Base-by-base conservation (phyloP, 2,329 filamentous ascomycete genomes). In the Nothopassalora personata region DNA sequence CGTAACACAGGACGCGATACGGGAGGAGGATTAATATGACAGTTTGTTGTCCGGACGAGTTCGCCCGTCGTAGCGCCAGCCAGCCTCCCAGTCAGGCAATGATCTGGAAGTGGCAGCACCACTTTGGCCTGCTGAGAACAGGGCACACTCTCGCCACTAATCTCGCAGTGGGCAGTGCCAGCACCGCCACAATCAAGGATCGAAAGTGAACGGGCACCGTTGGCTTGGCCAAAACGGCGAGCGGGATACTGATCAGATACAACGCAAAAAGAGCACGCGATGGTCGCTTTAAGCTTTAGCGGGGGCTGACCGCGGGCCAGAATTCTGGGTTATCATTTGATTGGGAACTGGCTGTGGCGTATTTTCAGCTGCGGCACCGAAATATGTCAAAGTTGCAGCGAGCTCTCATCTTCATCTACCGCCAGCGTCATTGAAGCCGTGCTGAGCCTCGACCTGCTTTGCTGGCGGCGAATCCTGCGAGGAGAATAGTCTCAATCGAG, bases 201-300 rank as follows among this genome's bases (percentile, higher is more conserved):
- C 39, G 52, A 54, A 46, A 46, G 34, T 54, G 39, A 18, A 13
- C 15, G 23, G 23, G 11, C 15, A 18, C 18, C 27, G 23, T n/a
- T 9, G 4, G 9, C 27, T 30, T 15, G 13, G 23, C 31, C 27
- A 4, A 30, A 23, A 11, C 53, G 53, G 53, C 53, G 45, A 46
- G 53, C 53, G 53, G 43, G 53, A 18, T 10, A 13, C 9, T 8
- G n/a, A n/a, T n/a, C n/a, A n/a, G n/a, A n/a, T n/a, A n/a, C 28
- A 33, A 55, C 53, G 53, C 53, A 43, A 47, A 30, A 13, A 34
- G 53, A 55, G 45, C 53, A 55, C 53, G 53, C 53, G 53, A 49
- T 48, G 30, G 31, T 34, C 31, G 7, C 8, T 11, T 34, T 34
- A 34, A 34, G 31, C 31, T 34, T 34, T 34, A 34, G 31, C 31